Evolutionary conservation across 2,329 filamentous ascomycete species (phyloP).

Genomic region (Pestalotiopsis sp.): DNA sequence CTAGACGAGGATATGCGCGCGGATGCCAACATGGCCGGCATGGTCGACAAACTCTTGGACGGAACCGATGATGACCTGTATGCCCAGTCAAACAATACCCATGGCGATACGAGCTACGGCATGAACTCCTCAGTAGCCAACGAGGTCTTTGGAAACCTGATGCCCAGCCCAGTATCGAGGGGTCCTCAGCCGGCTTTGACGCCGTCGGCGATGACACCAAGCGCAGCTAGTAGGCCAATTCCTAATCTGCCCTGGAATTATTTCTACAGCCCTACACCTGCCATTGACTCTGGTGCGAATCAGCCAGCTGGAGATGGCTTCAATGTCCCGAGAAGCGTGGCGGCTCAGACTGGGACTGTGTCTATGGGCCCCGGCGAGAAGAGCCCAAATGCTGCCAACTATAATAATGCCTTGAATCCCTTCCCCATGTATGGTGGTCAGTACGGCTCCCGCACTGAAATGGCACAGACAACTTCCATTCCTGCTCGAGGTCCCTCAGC

Average conservation of each 20-base stretch:
- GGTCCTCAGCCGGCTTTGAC: constrained; percentile 33
- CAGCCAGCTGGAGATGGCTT: constrained; percentile 19
- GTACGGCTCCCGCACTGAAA: background rate
- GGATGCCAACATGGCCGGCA: constrained; percentile 42
- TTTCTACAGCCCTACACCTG: constrained; percentile 38
- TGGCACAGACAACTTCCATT: background rate
- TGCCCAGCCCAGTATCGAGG: constrained; percentile 33
- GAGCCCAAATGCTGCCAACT: background rate
- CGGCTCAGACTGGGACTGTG: constrained; percentile 22
- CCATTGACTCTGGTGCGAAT: constrained; percentile 24
- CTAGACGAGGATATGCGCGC: constrained; percentile 26
- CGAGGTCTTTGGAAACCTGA: constrained; percentile 48
- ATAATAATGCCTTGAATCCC: background rate
- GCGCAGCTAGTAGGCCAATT: background rate
- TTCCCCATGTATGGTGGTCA: background rate
- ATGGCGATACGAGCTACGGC: constrained; percentile 53
- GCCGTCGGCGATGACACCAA: constrained; percentile 24
- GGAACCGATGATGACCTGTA: constrained; percentile 41
- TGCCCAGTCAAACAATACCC: constrained; percentile 26
- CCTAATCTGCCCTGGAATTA: constrained; percentile 55
- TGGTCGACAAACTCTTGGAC: constrained; percentile 52
- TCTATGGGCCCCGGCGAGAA: constrained; percentile 17
- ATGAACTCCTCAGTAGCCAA: constrained; percentile 56
- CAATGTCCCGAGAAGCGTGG: constrained; percentile 27
- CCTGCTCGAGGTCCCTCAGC: background rate